These are phyloP conservation scores for Paralagenidium karlingii DNA, from an alignment of 352 stramenopile species.

Conservation along the genomic window DNA sequence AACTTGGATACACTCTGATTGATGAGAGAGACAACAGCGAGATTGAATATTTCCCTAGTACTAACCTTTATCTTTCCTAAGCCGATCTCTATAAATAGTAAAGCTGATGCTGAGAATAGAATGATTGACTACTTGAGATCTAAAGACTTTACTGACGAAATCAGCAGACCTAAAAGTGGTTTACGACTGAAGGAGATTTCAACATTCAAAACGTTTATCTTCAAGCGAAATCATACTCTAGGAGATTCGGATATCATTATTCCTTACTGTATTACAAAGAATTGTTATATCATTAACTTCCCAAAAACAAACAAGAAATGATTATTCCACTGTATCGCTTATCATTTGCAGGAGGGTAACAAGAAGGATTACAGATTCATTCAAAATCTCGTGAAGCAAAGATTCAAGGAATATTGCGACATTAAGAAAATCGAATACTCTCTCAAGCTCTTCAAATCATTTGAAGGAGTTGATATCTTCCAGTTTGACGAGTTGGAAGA, in stretches of 20 bases:
- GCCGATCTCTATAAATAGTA: conserved; percentile 8
- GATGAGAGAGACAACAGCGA: background rate
- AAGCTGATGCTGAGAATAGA: conserved; percentile 6
- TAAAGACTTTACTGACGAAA: conserved; percentile 9
- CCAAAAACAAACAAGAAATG: conserved; percentile 6
- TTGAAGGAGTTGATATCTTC: conserved; percentile 9
- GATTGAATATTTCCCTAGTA: conserved; percentile 3
- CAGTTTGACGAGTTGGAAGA: conserved; percentile 9
- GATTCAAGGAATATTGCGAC: conserved; percentile 5
- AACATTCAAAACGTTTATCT: conserved; percentile 8
- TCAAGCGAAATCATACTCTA: conserved; percentile 7
- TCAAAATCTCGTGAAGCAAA: background rate
- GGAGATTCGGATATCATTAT: conserved; percentile 8
- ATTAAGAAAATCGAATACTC: conserved; percentile 4
- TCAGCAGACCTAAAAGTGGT: conserved; percentile 6
- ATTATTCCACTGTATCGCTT: conserved; percentile 6
- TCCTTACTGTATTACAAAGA: conserved; percentile 5
- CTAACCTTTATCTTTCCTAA: conserved; percentile 5
- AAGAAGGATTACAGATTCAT: conserved; percentile 1
- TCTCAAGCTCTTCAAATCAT: conserved; percentile 1
- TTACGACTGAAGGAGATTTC: conserved; percentile 7
- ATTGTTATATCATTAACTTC: conserved; percentile 12
- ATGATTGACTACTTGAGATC: conserved; percentile 4
- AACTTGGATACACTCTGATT: conserved; percentile 4
- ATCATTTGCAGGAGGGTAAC: background rate